Percentiles rank a stretch among this genome's conserved stretches.
phyloP scores from a whole-genome alignment of 179 eudicot genomes.

The Gypsophila paniculata region DNA sequence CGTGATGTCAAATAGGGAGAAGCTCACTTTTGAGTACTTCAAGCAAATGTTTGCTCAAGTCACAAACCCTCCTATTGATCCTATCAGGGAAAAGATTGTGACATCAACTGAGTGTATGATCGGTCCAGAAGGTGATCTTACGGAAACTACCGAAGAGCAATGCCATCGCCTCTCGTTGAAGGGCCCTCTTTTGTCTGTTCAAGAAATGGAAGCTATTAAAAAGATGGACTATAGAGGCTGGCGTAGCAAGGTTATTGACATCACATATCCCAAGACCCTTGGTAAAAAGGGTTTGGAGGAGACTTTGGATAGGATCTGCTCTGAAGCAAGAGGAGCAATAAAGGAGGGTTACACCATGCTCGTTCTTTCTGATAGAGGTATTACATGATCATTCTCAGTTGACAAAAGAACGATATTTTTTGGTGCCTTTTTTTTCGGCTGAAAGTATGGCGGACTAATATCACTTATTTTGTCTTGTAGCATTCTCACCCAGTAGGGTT shows the following conservation, averaged over 20 bases:
- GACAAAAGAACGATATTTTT: neutral
- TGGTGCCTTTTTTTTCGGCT: neutral
- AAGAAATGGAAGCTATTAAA: constrained; percentile 91
- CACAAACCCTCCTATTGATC: constrained; percentile 98
- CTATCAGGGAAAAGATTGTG: constrained; percentile 93
- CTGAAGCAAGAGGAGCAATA: constrained; percentile 79
- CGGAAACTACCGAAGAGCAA: constrained; percentile 94
- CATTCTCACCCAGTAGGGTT: constrained; percentile 72
- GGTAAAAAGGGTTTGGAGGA: constrained; percentile 88
- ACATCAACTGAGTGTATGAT: constrained; percentile 99
- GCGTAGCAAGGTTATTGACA: constrained; percentile 92
- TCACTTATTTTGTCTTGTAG: constrained; percentile 33
- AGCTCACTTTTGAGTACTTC: constrained; percentile 91
- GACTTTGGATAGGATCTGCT: constrained; percentile 87
- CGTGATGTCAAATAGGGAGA: constrained; percentile 95
- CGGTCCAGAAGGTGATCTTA: constrained; percentile 98
- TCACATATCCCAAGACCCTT: constrained; percentile 64
- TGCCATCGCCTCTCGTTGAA: constrained; percentile 92
- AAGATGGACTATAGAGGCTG: constrained; percentile 93
- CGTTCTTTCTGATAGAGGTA: constrained; percentile 98
- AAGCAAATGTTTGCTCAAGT: constrained; percentile 99
- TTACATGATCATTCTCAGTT: neutral
- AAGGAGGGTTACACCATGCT: constrained; percentile 72
- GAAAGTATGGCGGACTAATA: neutral
- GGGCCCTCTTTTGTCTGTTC: constrained; percentile 80